A percentile compares a stretch with the other conserved stretches of the same genome.
phyloP scores from a whole-genome alignment of 306 rosid species.

The Quercus glauca region DNA sequence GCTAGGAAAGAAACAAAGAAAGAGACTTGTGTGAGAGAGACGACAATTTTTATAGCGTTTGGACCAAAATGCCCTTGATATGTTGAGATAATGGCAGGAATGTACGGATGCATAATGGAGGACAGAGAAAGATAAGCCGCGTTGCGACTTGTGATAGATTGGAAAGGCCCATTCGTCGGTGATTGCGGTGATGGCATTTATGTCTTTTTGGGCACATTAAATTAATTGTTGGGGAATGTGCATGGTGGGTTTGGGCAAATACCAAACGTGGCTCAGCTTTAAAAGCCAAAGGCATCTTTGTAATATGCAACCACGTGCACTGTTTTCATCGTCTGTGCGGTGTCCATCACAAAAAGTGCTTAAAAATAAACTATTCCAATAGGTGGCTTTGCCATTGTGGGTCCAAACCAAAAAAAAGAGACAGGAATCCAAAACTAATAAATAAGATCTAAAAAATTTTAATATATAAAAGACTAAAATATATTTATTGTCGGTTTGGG shows the following conservation, averaged over 20 bases:
- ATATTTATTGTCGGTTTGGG: no score
- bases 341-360: no score
- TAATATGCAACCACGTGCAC: no score
- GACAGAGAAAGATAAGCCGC: background rate
- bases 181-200: conserved; percentile 6
- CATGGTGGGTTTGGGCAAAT: background rate
- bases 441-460: background rate
- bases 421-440: background rate
- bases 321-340: no score
- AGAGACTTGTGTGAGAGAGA: background rate
- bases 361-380: no score
- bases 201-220: background rate
- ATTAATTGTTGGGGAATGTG: background rate
- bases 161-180: background rate
- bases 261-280: no score
- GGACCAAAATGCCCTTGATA: conserved; percentile 10
- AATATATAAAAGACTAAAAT: background rate
- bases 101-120: background rate
- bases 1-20: background rate
- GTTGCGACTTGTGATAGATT: no score
- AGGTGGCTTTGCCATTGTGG: no score
- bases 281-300: no score
- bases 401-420: background rate
- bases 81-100: background rate
- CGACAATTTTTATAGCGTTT: background rate